Conservation (phyloP, 192 early-diverging fungal genomes). For the Spizellomyces sp. region DNA sequence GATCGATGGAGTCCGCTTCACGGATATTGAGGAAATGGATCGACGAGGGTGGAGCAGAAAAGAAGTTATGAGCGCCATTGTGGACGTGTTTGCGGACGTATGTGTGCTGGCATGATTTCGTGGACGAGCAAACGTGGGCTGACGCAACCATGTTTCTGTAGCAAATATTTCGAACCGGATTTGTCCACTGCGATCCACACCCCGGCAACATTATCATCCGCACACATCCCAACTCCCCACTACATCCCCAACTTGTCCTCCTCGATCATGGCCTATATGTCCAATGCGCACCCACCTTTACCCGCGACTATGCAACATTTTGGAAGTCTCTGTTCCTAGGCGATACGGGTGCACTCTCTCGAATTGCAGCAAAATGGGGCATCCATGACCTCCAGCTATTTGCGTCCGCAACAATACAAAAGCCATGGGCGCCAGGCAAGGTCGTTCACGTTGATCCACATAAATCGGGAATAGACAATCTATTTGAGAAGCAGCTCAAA, state of each 20-base stretch:
- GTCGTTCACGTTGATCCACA: constrained; percentile 45
- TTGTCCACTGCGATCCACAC: constrained; percentile 73
- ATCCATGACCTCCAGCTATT: constrained; percentile 59
- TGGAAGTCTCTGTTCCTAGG: constrained; percentile 83
- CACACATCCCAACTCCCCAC: constrained; percentile 52
- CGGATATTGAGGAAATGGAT: constrained; percentile 56
- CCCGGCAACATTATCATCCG: constrained; percentile 78
- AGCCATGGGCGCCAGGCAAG: constrained; percentile 63
- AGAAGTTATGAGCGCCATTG: constrained; percentile 51
- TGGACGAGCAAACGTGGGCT: background rate
- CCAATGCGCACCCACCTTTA: constrained; percentile 68
- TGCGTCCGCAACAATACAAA: constrained; percentile 69
- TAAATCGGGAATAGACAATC: constrained; percentile 40
- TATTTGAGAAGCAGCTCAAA: constrained; percentile 75
- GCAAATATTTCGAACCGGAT: constrained; percentile 85
- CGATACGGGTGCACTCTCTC: constrained; percentile 62
- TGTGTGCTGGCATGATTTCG: background rate
- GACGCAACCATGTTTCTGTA: constrained; percentile 16
- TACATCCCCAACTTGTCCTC: constrained; percentile 65
- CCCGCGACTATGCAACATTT: constrained; percentile 76
- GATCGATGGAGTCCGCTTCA: constrained; percentile 80
- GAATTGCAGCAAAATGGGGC: constrained; percentile 76
- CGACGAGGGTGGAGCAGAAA: constrained; percentile 29
- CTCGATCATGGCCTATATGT: constrained; percentile 95
- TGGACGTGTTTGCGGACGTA: constrained; percentile 74